Evolutionary conservation across 805 yeast genomes (phyloP), one percentile per base, ranked within the genome.

Genomic region (Candida verbasci): DNA sequence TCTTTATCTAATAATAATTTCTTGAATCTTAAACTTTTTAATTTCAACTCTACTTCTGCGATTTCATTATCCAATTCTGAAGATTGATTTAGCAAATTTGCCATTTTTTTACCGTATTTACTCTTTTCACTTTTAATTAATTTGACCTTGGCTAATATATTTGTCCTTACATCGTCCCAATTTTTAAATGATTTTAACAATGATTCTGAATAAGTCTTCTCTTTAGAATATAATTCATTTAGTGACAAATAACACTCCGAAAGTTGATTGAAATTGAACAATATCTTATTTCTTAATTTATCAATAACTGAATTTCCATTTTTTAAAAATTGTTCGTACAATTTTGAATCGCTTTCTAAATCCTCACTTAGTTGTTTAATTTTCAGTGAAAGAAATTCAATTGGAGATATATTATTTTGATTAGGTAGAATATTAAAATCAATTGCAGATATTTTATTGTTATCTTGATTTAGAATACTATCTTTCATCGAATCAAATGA

Each of bases 141-240:
- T 28, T 55, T 48, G 11, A 75, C 63, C 39, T 56, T 64, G 3
- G 44, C 40, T 10, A 67, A 43, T 6, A 74, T 41, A 25, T 50
- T 53, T 6, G 38, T 38, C 23, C 74, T 58, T 35, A 59, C 61
- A 3, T 33, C 40, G 31, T 72, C 75, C 75, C 77, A 70, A 9
- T 45, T 44, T 22, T 50, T 47, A 36, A 76, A 66, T 21, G 49
- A 52, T 6, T 44, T 29, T 15, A 56, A 44, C 9, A 68, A 44
- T 1, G 40, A 27, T 18, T 48, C 46, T 17, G 65, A 56, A n/a
- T 47, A 47, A 3, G 45, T 38, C 5, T 59, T 48, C 26, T 72
- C 76, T 2, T 60, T 50, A 3, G 50, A 39, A 49, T 74, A 75
- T 2, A 73, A 52, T 47, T 76, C 80, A 37, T 58, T 56, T 46